Percentiles rank a stretch among this genome's conserved stretches.
Conservation (phyloP, 345 rosid genomes). For the Dipteronia sinensis region DNA sequence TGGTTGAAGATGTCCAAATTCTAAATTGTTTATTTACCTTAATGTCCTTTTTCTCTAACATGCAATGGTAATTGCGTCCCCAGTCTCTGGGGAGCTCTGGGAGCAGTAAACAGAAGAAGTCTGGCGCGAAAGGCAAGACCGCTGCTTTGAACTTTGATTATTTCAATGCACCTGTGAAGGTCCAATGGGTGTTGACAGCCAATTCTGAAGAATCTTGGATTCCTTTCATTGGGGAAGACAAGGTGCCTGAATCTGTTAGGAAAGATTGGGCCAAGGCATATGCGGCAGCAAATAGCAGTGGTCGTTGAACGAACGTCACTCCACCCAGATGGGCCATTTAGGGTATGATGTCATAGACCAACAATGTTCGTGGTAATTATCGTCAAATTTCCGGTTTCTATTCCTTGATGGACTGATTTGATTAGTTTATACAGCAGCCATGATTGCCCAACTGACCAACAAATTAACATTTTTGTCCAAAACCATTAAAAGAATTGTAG, state of each 20-base stretch:
- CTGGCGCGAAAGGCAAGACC: too few relatives aligned
- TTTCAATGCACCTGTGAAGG: constrained; percentile 31
- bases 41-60: not conserved
- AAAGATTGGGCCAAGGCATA: constrained; percentile 36
- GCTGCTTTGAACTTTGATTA: constrained; percentile 23
- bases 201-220: constrained; percentile 32
- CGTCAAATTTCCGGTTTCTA: too few relatives aligned
- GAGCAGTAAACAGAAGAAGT: not conserved
- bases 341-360: too few relatives aligned
- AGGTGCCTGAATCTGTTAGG: constrained; percentile 32
- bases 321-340: too few relatives aligned
- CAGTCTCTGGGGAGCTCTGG: constrained; percentile 34
- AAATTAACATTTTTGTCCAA: too few relatives aligned
- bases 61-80: not conserved
- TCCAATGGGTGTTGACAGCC: not conserved
- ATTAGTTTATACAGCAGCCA: too few relatives aligned
- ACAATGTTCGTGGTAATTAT: too few relatives aligned
- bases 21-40: not conserved
- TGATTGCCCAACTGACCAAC: too few relatives aligned
- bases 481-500: too few relatives aligned
- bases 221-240: constrained; percentile 28
- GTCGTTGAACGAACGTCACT: too few relatives aligned
- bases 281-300: too few relatives aligned
- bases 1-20: not conserved
- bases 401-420: too few relatives aligned